Base-by-base conservation (phyloP, 805 yeast species). In the Ogataea methanolica region DNA sequence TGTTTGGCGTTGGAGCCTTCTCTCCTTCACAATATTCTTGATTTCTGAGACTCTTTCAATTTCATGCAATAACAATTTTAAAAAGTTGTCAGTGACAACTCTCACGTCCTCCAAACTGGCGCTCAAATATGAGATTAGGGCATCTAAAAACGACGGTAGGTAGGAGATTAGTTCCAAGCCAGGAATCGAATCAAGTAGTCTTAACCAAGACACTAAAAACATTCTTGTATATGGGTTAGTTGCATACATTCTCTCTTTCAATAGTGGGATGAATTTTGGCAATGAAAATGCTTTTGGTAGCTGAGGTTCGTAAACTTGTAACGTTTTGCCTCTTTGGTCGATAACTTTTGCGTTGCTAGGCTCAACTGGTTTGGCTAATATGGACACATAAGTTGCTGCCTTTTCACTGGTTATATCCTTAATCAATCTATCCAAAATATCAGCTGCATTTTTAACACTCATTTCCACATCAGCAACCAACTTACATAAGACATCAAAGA, bases 371-470 rank as follows among this genome's bases (percentile, higher is more conserved):
- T 61, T 74, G 7, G 59, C 49, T 36, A 89, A 77, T 1, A 86
- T 76, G 17, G 92, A 85, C 2, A 89, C 83, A 65, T 89, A 92
- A 16, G 85, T 85, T 1, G 96, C 83, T 0, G 97, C 96, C 60
- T 91, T 88, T 53, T 95, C 98, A 42, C 96, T 86, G 0, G 92
- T 96, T 40, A 94, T 91, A 63, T 94, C 99, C 63, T 94, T 91
- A 57, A 94, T 81, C 50, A 94, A 74, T 33, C 97, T 67, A 65
- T 94, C 97, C 52, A 94, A 76, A 39, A 94, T 76, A 66, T 91
- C 97, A 5, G 98, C 97, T 9, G 97, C 99, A 58, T 90, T 92
- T 59, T 91, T 87, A 31, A 94, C 97, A 35, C 95, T 83, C 39
- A 85, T 80, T 57, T 94, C 98, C 1, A 90, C 78, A 60, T 92